Evolutionary conservation across 2,329 filamentous ascomycete species (phyloP).

Genomic region (Phaeosphaeriaceae sp.): DNA sequence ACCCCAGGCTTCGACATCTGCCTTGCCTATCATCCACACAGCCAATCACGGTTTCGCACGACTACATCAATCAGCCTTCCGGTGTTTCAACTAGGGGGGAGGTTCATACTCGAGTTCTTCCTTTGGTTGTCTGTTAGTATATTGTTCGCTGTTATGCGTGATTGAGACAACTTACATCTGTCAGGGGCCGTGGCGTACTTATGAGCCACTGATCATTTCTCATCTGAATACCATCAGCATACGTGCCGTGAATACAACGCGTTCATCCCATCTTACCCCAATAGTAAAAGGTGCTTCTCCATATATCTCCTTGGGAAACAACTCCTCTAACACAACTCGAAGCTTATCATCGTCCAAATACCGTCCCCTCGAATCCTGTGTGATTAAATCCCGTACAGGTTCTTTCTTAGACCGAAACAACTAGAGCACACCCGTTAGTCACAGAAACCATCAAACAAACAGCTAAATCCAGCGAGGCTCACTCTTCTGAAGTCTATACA

Average conservation of each 20-base stretch:
- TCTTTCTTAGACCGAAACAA: no score
- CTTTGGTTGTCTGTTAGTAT: background rate
- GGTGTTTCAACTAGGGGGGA: background rate
- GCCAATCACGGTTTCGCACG: slow-evolving; percentile 1
- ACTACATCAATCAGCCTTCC: slow-evolving; percentile 1
- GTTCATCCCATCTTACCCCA: background rate
- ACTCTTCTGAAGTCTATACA: slow-evolving; percentile 1
- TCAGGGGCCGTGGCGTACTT: background rate
- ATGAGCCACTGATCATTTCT: slow-evolving; percentile 3
- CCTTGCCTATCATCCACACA: background rate
- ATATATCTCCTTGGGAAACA: no score
- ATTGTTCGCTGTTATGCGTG: background rate
- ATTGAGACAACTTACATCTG: background rate
- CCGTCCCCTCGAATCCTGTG: no score
- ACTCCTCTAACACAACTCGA: no score
- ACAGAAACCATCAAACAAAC: background rate
- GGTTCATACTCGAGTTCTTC: slow-evolving; percentile 4
- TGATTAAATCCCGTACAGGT: no score
- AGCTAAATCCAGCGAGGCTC: background rate
- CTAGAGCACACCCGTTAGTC: no score
- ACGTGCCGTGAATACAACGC: background rate
- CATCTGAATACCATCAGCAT: background rate
- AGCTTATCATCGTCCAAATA: no score
- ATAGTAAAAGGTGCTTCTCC: no score
- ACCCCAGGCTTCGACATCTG: background rate